These are phyloP conservation scores for Amoebophrya sp. DNA, from an alignment of 169 alveolate genomes.

Conservation along the genomic window DNA sequence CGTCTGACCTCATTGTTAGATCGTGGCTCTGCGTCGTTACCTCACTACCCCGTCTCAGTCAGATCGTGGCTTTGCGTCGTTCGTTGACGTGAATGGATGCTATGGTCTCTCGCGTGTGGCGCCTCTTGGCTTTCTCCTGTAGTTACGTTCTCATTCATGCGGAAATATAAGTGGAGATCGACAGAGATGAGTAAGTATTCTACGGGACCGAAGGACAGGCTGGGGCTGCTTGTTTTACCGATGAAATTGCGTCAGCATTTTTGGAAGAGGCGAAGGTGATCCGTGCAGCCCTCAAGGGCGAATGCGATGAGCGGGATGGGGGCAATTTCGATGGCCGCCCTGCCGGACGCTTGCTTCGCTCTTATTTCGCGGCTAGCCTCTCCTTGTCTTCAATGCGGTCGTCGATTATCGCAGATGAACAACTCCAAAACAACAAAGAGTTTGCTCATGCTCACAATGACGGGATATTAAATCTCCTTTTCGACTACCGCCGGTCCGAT, in stretches of 20 bases:
- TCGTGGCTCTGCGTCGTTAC: too few species aligned
- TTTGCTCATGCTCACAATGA: neutral
- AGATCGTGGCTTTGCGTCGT: too few species aligned
- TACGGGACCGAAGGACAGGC: neutral
- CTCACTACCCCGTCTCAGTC: too few species aligned
- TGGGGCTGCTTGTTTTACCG: neutral
- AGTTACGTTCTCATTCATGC: too few species aligned
- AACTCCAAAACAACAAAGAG: neutral
- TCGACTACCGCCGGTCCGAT: slow-evolving; percentile 10
- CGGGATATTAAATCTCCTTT: neutral
- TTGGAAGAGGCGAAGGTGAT: neutral
- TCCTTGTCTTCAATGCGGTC: neutral
- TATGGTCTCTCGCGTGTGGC: too few species aligned
- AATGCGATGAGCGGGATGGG: neutral
- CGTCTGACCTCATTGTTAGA: too few species aligned
- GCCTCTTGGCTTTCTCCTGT: too few species aligned
- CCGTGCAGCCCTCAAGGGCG: neutral
- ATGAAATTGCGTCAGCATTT: neutral
- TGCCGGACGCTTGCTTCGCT: neutral
- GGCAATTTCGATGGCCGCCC: neutral
- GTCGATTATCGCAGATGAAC: neutral
- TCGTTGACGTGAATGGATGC: too few species aligned
- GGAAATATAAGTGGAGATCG: too few species aligned
- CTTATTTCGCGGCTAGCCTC: neutral
- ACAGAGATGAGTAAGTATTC: too few species aligned